A percentile compares a stretch with the other conserved stretches of the same genome.
Conservation (phyloP, 2,329 filamentous ascomycete species). For the Colletotrichum tamarilloi region DNA sequence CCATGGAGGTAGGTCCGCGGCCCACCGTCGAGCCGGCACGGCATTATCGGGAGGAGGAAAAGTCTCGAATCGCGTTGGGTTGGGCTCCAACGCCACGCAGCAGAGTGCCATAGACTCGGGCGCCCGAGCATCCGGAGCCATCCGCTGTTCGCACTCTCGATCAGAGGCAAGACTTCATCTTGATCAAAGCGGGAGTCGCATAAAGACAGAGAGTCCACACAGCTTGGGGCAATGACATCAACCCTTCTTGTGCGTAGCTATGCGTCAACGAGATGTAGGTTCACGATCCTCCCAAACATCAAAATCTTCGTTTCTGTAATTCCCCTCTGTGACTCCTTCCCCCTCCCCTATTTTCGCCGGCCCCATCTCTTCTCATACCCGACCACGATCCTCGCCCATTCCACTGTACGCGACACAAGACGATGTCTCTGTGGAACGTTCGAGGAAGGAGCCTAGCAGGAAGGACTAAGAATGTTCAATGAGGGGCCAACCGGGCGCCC, state of each 20-base stretch:
- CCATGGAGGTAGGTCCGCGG: neutral
- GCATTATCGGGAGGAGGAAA: neutral
- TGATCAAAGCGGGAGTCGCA: neutral
- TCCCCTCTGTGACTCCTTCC: neutral
- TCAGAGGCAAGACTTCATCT: neutral
- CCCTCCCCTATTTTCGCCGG: neutral
- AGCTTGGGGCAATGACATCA: conserved; percentile 4
- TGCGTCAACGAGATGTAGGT: neutral
- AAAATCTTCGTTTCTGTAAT: neutral
- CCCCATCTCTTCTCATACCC: conserved; percentile 10
- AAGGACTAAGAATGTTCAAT: neutral
- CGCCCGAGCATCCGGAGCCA: neutral
- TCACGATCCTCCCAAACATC: neutral
- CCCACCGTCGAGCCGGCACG: neutral
- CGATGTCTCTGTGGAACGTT: conserved; percentile 28
- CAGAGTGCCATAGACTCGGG: neutral
- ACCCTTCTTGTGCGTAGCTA: neutral
- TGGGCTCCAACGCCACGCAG: neutral
- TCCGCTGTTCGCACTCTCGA: neutral
- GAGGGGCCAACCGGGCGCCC: neutral
- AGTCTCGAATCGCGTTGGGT: neutral
- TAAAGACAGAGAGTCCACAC: neutral
- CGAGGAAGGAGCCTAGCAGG: neutral
- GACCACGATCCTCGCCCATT: conserved; percentile 26
- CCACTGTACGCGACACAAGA: conserved; percentile 31